Evolutionary conservation across 1,139 yeast genomes (phyloP).

Genomic region (Yamadazyma atlantica): DNA sequence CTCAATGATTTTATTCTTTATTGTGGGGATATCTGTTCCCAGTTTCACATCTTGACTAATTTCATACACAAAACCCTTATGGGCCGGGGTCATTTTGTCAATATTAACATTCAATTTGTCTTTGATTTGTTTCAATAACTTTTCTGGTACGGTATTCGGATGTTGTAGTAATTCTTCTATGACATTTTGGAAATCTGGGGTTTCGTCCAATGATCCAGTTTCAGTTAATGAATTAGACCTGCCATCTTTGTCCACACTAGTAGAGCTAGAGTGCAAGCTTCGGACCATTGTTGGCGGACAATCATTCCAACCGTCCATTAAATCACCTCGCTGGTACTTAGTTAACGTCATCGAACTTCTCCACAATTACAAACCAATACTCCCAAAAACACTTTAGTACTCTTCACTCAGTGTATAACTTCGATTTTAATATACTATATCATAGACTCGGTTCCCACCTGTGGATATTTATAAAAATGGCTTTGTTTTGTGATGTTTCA

Average conservation of each 20-base stretch:
- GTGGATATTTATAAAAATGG: no score
- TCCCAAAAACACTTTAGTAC: neutral
- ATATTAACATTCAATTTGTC: conserved; percentile 23
- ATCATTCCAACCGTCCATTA: conserved; percentile 50
- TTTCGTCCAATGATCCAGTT: no score
- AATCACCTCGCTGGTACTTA: conserved; percentile 39
- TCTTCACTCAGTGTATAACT: no score
- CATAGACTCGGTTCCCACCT: neutral
- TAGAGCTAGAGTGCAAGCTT: conserved; percentile 8
- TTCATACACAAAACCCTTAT: conserved; percentile 19
- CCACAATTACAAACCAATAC: no score
- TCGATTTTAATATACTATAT: no score
- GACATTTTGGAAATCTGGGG: neutral
- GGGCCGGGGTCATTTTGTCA: conserved; percentile 16
- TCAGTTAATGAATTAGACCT: no score
- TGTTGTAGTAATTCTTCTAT: conserved; percentile 15
- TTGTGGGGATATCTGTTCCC: conserved; percentile 5
- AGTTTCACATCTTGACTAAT: conserved; percentile 11
- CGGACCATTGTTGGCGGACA: conserved; percentile 30
- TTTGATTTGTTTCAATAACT: conserved; percentile 38
- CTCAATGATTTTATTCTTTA: conserved; percentile 32
- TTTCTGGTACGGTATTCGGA: conserved; percentile 28
- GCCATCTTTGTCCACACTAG: conserved; percentile 4
- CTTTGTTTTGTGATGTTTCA: no score
- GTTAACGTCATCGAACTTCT: conserved; percentile 28